Base-by-base conservation (phyloP, 331 rosid species). In the Erythrophleum ivorense region DNA sequence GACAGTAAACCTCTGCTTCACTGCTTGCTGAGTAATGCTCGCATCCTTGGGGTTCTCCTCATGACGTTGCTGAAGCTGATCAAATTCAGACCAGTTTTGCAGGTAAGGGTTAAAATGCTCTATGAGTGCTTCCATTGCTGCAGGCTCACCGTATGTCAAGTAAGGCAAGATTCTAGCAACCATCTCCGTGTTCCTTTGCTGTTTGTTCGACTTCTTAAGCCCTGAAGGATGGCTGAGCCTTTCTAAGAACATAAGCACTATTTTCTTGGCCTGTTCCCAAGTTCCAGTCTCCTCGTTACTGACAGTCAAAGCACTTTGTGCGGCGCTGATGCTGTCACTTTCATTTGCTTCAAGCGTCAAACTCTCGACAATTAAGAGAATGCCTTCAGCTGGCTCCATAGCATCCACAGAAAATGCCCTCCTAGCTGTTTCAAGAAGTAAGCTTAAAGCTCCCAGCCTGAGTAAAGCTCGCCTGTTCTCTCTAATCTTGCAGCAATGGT, bases 111-210 rank as follows among this genome's bases (percentile, higher is more conserved):
- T 92, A 85, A 94, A 94, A 87, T 94, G 98, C 82, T 86, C 93
- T 84, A 94, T 81, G 40, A 94, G 93, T 70, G 89, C 98, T 82
- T 92, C 98, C 97, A 94, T 94, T 74, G 98, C 98, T 60, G 93
- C 97, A 88, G 97, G 97, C 86, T 94, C 98, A 81, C 97, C 98
- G 73, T 94, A 94, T 38, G 98, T 94, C 88, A 94, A 85, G 89
- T 91, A 92, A 60, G 98, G 98, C 78, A 94, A 84, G 84, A 94
- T 94, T 88, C 98, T 91, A 49, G 98, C 97, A 83, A 94, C 97
- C 98, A 94, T 94, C 88, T 94, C 98, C 60, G 97, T 94, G 93
- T 94, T 94, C 80, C 97, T 88, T 83, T 91, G 98, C 84, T 92
- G 97, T 86, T 94, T 94, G 90, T 88, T 92, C 45, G 97, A 91